phyloP scores from a whole-genome alignment of 108 stramenopile species.

The Skeletonema menzelii region DNA sequence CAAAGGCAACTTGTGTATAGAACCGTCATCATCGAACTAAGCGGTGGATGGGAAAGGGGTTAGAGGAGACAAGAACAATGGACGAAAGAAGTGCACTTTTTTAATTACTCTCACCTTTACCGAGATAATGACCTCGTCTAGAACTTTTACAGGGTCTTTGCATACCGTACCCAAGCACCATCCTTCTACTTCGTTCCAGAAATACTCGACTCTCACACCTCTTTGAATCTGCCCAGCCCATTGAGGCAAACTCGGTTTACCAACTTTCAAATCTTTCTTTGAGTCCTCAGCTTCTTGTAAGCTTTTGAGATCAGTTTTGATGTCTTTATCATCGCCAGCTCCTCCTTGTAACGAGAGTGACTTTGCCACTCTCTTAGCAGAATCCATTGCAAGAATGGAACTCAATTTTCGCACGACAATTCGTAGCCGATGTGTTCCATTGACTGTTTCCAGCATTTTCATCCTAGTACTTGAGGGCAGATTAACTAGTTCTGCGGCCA shows the following conservation, averaged over 20 bases:
- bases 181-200: slow-evolving; percentile 78
- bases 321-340: slow-evolving; percentile 1
- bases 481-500: slow-evolving; percentile 77
- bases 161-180: slow-evolving; percentile 74
- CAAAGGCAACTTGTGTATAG: slow-evolving; percentile 67
- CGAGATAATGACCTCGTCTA: slow-evolving; percentile 76
- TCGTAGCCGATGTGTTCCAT: slow-evolving; percentile 64
- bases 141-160: slow-evolving; percentile 69
- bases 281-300: slow-evolving; percentile 55
- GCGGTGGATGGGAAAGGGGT: too few relatives aligned
- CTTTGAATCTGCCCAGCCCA: slow-evolving; percentile 72
- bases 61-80: too few relatives aligned
- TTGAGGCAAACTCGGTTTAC: slow-evolving; percentile 62
- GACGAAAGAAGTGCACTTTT: too few relatives aligned
- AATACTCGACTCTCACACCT: slow-evolving; percentile 73
- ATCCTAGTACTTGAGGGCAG: slow-evolving; percentile 51
- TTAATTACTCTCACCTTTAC: slow-evolving; percentile 13
- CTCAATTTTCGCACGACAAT: slow-evolving; percentile 52
- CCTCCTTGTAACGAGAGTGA: slow-evolving; percentile 24
- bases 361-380: slow-evolving; percentile 58
- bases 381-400: slow-evolving; percentile 54
- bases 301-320: slow-evolving; percentile 32
- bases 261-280: slow-evolving; percentile 70
- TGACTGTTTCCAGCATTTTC: slow-evolving; percentile 51
- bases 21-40: slow-evolving; percentile 75